A percentile compares a stretch with the other conserved stretches of the same genome.
Evolutionary conservation across 2,329 filamentous ascomycete genomes (phyloP).

Genomic region (Magnaporthiopsis poae): DNA sequence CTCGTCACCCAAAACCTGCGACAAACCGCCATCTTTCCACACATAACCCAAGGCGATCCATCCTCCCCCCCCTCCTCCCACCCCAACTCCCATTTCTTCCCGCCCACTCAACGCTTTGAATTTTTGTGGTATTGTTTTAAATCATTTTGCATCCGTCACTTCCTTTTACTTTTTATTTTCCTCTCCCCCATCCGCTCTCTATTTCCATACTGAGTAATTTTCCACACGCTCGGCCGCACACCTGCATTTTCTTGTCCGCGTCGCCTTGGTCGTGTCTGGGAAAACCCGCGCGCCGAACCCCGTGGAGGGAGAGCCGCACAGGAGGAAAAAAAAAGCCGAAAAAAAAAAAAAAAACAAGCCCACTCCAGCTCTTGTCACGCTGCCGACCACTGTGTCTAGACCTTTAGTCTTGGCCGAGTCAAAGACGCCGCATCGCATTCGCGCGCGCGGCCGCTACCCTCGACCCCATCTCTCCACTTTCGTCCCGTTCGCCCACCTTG

Average conservation of each 20-base stretch:
- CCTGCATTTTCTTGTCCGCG: slow-evolving; percentile 5
- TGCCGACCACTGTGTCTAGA: not conserved
- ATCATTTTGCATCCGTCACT: slow-evolving; percentile 5
- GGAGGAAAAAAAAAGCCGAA: not conserved
- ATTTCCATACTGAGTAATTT: not conserved
- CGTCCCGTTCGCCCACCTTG: slow-evolving; percentile 1
- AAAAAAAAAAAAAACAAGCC: not conserved
- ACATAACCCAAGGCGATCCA: slow-evolving; percentile 5
- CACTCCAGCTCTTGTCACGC: no score
- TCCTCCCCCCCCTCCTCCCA: slow-evolving; percentile 3
- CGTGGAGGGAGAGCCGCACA: not conserved
- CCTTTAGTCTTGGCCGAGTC: slow-evolving; percentile 1
- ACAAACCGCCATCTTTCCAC: slow-evolving; percentile 7
- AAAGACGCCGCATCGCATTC: not conserved
- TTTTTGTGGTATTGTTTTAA: no score
- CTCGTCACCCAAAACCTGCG: slow-evolving; percentile 4
- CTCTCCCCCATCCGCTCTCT: no score
- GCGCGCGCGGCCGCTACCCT: not conserved
- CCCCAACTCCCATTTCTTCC: slow-evolving; percentile 2
- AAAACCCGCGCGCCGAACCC: not conserved
- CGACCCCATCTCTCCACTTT: slow-evolving; percentile 3
- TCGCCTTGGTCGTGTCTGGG: not conserved
- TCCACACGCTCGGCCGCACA: slow-evolving; percentile 1
- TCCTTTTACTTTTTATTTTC: no score
- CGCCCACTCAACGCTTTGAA: slow-evolving; percentile 1